These are phyloP conservation scores for Graphiopsis chlorocephala DNA, from an alignment of 2,329 filamentous ascomycete genomes.

Conservation along the genomic window DNA sequence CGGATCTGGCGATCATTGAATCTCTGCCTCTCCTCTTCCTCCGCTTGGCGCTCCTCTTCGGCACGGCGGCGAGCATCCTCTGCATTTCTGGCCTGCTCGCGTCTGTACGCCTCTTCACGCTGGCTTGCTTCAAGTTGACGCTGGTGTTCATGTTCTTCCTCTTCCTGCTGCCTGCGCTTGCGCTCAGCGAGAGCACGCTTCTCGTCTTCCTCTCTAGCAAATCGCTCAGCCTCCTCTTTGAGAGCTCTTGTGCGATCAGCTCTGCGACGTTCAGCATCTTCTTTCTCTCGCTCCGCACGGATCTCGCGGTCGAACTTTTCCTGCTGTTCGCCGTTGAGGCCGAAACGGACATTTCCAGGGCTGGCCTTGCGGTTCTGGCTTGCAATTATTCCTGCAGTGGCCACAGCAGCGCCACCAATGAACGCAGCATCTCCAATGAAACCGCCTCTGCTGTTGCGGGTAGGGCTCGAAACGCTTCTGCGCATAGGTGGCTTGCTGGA, in stretches of 20 bases:
- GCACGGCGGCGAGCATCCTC: conserved; percentile 21
- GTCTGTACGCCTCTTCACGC: conserved; percentile 31
- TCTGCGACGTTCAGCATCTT: conserved; percentile 29
- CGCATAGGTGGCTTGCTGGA: conserved; percentile 39
- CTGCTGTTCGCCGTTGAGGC: conserved; percentile 56
- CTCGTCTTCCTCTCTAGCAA: conserved; percentile 23
- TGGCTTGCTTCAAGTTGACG: conserved; percentile 18
- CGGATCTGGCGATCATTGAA: conserved; percentile 16
- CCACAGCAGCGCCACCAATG: conserved; percentile 42
- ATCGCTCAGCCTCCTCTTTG: conserved; percentile 35
- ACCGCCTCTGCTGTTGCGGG: conserved; percentile 26
- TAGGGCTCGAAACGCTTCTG: conserved; percentile 32
- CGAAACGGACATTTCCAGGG: conserved; percentile 54
- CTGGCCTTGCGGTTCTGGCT: conserved; percentile 29
- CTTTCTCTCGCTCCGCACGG: conserved; percentile 24
- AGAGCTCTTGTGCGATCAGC: conserved; percentile 34
- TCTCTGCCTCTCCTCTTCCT: conserved; percentile 7
- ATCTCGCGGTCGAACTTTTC: conserved; percentile 44
- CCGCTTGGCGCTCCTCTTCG: conserved; percentile 16
- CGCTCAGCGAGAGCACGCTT: conserved; percentile 2
- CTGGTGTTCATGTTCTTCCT: conserved; percentile 7
- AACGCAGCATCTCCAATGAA: conserved; percentile 40
- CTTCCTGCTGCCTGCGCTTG: conserved; percentile 8
- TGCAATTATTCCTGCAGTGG: conserved; percentile 36
- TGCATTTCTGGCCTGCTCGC: conserved; percentile 22